These are phyloP conservation scores for Aspergillus tanneri DNA, from an alignment of 2,329 filamentous ascomycete genomes.

Conservation along the genomic window DNA sequence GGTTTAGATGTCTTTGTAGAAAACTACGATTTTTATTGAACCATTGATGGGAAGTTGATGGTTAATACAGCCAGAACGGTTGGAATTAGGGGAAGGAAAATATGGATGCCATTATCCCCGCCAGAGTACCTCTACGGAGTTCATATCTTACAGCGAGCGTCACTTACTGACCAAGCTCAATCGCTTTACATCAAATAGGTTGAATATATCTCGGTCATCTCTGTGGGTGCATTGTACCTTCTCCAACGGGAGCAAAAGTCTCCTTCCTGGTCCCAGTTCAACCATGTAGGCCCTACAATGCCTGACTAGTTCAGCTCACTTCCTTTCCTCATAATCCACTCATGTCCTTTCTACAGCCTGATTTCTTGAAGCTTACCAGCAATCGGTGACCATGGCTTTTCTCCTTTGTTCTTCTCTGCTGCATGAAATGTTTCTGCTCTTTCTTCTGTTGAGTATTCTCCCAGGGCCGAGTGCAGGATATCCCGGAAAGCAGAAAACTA, in stretches of 20 bases:
- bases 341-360: not conserved
- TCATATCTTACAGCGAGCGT: too few species aligned
- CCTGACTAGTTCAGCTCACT: not conserved
- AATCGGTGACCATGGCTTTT: not conserved
- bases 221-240: not conserved
- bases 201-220: too few species aligned
- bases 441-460: not conserved
- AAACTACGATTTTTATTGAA: too few species aligned
- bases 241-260: not conserved
- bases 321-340: not conserved
- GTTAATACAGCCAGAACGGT: too few species aligned
- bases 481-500: not conserved
- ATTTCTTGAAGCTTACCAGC: not conserved
- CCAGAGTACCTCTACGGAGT: too few species aligned
- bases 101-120: too few species aligned
- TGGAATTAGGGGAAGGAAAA: too few species aligned
- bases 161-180: too few species aligned
- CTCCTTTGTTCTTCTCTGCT: not conserved
- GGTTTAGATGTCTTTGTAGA: too few species aligned
- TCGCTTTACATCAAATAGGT: too few species aligned
- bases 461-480: not conserved
- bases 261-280: not conserved
- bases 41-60: too few species aligned
- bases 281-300: not conserved
- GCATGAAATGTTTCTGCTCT: not conserved